Evolutionary conservation across 345 rosid species (phyloP).

Genomic region (Sisymbrium irio): DNA sequence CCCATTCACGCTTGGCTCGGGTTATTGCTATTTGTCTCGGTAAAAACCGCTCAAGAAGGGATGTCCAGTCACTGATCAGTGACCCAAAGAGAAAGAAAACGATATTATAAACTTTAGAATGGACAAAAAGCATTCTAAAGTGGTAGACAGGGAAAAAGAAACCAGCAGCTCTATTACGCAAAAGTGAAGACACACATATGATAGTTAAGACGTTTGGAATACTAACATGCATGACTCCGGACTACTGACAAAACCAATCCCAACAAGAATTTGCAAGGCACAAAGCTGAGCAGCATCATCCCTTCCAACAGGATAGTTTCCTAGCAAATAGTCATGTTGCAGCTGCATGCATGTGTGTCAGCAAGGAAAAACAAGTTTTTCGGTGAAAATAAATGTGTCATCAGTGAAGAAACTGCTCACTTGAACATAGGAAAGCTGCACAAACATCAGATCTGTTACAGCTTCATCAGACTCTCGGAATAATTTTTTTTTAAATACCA

Average conservation of each 20-base stretch:
- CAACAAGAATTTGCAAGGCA: conserved; percentile 92
- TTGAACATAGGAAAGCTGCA: conserved; percentile 93
- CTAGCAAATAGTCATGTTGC: conserved; percentile 95
- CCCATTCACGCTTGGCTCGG: conserved; percentile 95
- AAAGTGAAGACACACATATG: not conserved
- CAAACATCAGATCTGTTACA: conserved; percentile 86
- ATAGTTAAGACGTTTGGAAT: not conserved
- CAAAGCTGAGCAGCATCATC: conserved; percentile 98
- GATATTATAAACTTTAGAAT: not conserved
- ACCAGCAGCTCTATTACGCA: not conserved
- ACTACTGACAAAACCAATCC: conserved; percentile 76
- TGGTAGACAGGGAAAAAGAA: not conserved
- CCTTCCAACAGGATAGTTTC: conserved; percentile 98
- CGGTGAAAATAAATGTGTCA: not conserved
- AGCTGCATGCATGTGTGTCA: conserved; percentile 53
- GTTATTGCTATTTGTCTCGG: conserved; percentile 97
- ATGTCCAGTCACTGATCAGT: conserved; percentile 75
- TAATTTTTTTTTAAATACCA: conserved; percentile 81
- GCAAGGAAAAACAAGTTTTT: conserved; percentile 2
- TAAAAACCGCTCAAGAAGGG: conserved; percentile 83
- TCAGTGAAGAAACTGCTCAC: conserved; percentile 44
- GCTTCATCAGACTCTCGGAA: conserved; percentile 99
- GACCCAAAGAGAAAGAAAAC: conserved; percentile 17
- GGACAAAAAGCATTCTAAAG: not conserved
- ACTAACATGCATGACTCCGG: conserved; percentile 94